Conservation (phyloP, 1,139 yeast species). For the Lodderomyces orthopsilosis region DNA sequence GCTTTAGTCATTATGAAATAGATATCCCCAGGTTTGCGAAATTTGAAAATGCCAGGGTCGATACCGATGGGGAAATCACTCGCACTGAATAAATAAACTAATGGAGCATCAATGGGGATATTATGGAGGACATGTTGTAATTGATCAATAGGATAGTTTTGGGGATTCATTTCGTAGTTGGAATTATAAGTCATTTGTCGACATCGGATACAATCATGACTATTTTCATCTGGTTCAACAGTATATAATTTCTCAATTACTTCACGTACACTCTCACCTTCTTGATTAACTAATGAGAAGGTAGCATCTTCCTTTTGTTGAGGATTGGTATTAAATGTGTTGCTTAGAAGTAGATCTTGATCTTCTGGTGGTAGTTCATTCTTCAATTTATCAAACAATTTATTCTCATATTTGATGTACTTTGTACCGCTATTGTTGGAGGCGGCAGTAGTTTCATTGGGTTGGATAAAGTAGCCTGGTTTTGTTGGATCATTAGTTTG, state of each 20-base stretch:
- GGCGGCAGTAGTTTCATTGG: background rate
- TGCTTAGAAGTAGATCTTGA: conserved; percentile 23
- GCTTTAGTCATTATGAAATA: conserved; percentile 56
- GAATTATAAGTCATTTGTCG: conserved; percentile 48
- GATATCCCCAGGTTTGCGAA: conserved; percentile 34
- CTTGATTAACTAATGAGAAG: background rate
- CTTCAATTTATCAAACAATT: conserved; percentile 21
- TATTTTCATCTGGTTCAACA: conserved; percentile 8
- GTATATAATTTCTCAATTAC: conserved; percentile 6
- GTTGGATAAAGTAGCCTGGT: conserved; percentile 41
- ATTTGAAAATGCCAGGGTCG: conserved; percentile 36
- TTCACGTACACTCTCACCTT: conserved; percentile 4
- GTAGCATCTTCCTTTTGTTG: background rate
- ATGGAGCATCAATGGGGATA: conserved; percentile 49
- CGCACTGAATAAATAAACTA: conserved; percentile 63
- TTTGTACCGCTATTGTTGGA: background rate
- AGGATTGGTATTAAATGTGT: conserved; percentile 8
- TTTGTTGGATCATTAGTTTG: conserved; percentile 34
- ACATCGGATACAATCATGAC: conserved; percentile 53
- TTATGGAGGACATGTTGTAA: conserved; percentile 33
- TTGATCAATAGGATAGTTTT: conserved; percentile 36
- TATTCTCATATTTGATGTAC: conserved; percentile 18
- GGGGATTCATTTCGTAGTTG: conserved; percentile 21
- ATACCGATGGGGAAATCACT: conserved; percentile 69
- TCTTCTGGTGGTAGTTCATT: conserved; percentile 24